Base-by-base conservation (phyloP, 768 basidiomycete species). In the Auricularia sp. region DNA sequence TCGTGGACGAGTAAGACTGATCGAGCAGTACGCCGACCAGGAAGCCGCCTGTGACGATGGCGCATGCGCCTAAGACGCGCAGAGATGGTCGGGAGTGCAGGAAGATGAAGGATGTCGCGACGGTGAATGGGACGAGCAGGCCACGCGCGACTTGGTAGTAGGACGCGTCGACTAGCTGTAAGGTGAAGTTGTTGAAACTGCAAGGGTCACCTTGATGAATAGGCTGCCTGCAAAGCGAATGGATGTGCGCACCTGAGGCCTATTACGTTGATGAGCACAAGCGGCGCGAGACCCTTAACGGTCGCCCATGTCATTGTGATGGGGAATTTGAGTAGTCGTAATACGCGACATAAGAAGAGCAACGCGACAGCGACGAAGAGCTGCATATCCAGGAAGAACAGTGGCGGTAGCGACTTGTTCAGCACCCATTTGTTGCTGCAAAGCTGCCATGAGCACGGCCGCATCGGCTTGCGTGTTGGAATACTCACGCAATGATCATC, bases 101-200 rank as follows among this genome's bases (percentile, higher is more conserved):
- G 71, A 91, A 78, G 70, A 91, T 34, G 73, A 83, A 89, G 51
- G 95, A 94, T n/a, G 92, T 87, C 70, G 79, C 78, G 69, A 97
- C 93, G 18, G 96, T 98, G 80, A 93, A 90, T 0, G 96, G 95
- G 29, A 98, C 85, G 35, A 98, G 85, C 66, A 98, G 82, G 10
- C 95, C 95, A 16, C 95, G 88, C 0, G 95, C 95, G 67, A 98
- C 89, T 78, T 96, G 94, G 74, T 96, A 94, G 76, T 96, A 93
- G 0, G 93, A 94, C 12, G 92, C 91, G 64, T 94, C 93, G 69
- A 97, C 94, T 71, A 90, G 92, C 85, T 93, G 91, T 65, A 95
- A 82, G 47, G 90, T 93, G 72, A 86, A 93, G 73, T 94, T 95
- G 75, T 90, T 91, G 72, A 91, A 88, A 70, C 90, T 92, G 56